These are phyloP conservation scores for Alternaria tenuissima DNA, from an alignment of 2,329 filamentous ascomycete species.

Conservation along the genomic window DNA sequence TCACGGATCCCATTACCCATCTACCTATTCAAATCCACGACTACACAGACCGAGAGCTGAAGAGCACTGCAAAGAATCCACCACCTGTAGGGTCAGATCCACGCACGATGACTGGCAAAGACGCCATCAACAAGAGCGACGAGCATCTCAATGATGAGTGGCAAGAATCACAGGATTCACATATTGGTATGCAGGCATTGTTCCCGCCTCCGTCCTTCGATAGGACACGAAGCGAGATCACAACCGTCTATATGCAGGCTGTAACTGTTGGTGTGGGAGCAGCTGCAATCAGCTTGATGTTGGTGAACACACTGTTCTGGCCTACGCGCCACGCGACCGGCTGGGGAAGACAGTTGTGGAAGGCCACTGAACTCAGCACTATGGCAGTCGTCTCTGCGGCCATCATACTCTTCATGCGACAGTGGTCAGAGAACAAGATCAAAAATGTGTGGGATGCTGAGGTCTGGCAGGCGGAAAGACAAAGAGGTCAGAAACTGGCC, in stretches of 20 bases:
- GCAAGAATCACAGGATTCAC: slow-evolving; percentile 52
- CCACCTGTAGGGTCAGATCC: slow-evolving; percentile 51
- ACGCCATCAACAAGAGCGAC: slow-evolving; percentile 55
- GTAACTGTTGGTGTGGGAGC: slow-evolving; percentile 52
- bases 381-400: slow-evolving; percentile 42
- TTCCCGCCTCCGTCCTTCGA: slow-evolving; percentile 64
- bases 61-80: slow-evolving; percentile 57
- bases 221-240: slow-evolving; percentile 55
- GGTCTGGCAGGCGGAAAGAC: slow-evolving; percentile 71
- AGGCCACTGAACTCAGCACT: slow-evolving; percentile 37
- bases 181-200: slow-evolving; percentile 58
- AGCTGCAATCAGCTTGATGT: slow-evolving; percentile 47
- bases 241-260: slow-evolving; percentile 56
- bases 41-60: slow-evolving; percentile 69
- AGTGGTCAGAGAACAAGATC: slow-evolving; percentile 70
- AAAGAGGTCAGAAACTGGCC: slow-evolving; percentile 59
- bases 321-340: slow-evolving; percentile 41
- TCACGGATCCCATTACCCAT: slow-evolving; percentile 77
- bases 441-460: slow-evolving; percentile 72
- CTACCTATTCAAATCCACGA: slow-evolving; percentile 73
- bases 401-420: slow-evolving; percentile 58
- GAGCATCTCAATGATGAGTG: slow-evolving; percentile 55
- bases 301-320: slow-evolving; percentile 46
- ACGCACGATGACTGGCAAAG: slow-evolving; percentile 56
- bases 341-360: slow-evolving; percentile 42